Evolutionary conservation across 495 filamentous ascomycete species (phyloP), one percentile per base, ranked within the genome.

Genomic region (Glutinoglossum americanum): DNA sequence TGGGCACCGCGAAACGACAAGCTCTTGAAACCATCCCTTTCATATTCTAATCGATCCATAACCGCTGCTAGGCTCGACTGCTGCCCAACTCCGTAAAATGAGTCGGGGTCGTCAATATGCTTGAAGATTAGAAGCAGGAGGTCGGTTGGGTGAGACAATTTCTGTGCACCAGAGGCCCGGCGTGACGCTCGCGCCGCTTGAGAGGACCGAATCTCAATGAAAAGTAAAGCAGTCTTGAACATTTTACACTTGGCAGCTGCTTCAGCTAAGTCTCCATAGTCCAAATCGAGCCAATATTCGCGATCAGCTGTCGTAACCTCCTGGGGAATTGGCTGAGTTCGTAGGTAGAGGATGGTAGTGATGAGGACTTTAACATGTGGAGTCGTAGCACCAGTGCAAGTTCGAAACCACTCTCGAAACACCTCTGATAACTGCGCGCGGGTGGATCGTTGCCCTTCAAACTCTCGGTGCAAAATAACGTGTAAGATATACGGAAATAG

Each of bases 1-100:
- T 86, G 82, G n/a, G 93, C 93, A 27, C 88, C 87, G 44, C 89
- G 83, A 62, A 95, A 94, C 17, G 90, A 79, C 41, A 98, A 77
- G 57, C 85, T 90, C 64, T 94, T 95, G 61, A 81, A 74, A 0
- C 89, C 89, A 60, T 92, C 81, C 48, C 80, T 76, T 69, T 98
- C 93, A 64, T 94, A 90, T 62, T 95, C 89, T n/a, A 96, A 75
- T 28, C 82, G 80, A 27, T 84, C 79, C 61, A 94, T 74, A 8
- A 96, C 82, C 0, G 83, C 83, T 17, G 75, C 72, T 44, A 98
- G 70, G 51, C 79, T 85, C 11, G 87, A 77, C 25, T 75, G 77
- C 66, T 93, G 85, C 51, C 83, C 76, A 23, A 97, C 81, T n/a
- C 92, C 92, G 63, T 98, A 97, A 66, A 89, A 97, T 19, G 89